Conservation (phyloP, 768 basidiomycete genomes). For the Lactarius vividus region DNA sequence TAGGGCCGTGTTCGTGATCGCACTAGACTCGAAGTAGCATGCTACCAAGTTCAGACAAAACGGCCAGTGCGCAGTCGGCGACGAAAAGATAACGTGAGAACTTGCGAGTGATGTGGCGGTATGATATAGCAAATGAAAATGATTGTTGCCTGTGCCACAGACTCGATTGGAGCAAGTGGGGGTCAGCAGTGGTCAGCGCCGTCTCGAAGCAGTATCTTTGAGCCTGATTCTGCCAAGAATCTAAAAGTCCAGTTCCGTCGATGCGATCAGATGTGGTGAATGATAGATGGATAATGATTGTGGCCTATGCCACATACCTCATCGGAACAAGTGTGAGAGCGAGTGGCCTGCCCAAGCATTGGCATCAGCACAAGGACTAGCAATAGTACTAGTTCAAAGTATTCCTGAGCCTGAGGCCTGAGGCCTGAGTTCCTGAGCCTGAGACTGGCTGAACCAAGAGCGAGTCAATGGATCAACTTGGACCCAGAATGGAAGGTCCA, state of each 20-base stretch:
- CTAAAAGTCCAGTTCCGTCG: neutral
- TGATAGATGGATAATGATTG: neutral
- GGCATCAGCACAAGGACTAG: neutral
- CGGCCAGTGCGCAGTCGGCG: too few species aligned
- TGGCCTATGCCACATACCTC: neutral
- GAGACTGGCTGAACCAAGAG: neutral
- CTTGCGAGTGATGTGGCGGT: neutral
- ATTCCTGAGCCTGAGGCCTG: neutral
- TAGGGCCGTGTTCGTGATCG: neutral
- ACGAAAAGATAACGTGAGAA: neutral
- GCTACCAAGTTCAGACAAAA: neutral
- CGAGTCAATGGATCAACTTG: neutral
- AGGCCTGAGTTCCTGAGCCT: too few species aligned
- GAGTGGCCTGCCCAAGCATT: neutral
- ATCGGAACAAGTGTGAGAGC: neutral
- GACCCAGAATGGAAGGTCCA: neutral
- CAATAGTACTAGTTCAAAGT: neutral
- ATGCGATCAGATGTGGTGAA: neutral
- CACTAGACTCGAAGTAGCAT: neutral
- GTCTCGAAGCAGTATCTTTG: neutral
- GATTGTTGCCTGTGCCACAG: too few species aligned
- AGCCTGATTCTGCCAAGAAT: neutral
- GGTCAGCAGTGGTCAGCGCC: neutral
- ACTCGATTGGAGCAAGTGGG: too few species aligned
- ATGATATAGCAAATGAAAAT: too few species aligned